These are phyloP conservation scores for Pichia inconspicua DNA, from an alignment of 1,139 yeast species.

Conservation along the genomic window DNA sequence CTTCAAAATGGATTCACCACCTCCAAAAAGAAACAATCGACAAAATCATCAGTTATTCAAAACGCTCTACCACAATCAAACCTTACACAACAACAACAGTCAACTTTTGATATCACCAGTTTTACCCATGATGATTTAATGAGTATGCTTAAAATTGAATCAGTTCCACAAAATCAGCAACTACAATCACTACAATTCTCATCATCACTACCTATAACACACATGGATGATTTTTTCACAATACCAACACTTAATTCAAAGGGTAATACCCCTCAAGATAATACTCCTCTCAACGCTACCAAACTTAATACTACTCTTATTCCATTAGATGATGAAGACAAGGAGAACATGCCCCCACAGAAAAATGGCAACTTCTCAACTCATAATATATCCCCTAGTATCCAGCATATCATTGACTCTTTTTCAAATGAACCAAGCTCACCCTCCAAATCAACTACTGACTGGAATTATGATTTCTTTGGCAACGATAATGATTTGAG, in stretches of 20 bases:
- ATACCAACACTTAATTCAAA: conserved; percentile 8
- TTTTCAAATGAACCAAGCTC: conserved; percentile 23
- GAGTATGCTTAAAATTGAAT: conserved; percentile 8
- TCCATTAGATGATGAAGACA: conserved; percentile 29
- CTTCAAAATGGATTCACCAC: conserved; percentile 7
- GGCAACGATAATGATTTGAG: conserved; percentile 20
- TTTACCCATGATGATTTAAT: conserved; percentile 5
- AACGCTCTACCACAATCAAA: background rate
- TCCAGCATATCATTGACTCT: conserved; percentile 27
- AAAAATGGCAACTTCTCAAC: background rate
- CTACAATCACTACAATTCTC: background rate
- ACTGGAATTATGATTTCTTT: conserved; percentile 27
- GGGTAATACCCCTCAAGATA: conserved; percentile 19
- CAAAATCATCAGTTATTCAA: background rate
- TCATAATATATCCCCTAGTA: conserved; percentile 26
- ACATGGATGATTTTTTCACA: conserved; percentile 15
- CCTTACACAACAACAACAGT: background rate
- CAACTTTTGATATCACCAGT: conserved; percentile 1
- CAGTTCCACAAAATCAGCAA: background rate
- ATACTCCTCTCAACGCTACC: conserved; percentile 27
- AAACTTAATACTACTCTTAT: conserved; percentile 29
- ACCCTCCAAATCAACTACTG: conserved; percentile 20
- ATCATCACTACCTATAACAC: conserved; percentile 17
- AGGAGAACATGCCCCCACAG: conserved; percentile 21
- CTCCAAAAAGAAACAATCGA: conserved; percentile 3